phyloP scores from a whole-genome alignment of 2,329 filamentous ascomycete species.

The Fusarium sp. region DNA sequence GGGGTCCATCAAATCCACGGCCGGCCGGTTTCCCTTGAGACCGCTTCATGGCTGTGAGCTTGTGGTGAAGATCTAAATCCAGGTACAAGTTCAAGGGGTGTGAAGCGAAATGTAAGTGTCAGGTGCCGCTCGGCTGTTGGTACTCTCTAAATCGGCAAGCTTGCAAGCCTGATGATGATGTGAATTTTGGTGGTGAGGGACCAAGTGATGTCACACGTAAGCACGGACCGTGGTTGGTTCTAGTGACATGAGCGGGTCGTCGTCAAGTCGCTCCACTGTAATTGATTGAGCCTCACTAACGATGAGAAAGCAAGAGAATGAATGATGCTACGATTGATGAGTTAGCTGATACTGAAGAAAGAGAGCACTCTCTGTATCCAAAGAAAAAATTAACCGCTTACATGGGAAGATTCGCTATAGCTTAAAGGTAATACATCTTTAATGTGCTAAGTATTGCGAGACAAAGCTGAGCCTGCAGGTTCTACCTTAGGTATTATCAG shows the following conservation, averaged over 20 bases:
- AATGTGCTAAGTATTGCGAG: too few relatives aligned
- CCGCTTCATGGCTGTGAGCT: slow-evolving; percentile 48
- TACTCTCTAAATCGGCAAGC: slow-evolving; percentile 16
- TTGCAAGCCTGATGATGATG: slow-evolving; percentile 42
- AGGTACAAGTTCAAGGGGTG: slow-evolving; percentile 5
- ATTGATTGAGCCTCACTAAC: slow-evolving; percentile 25
- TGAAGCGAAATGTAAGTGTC: slow-evolving; percentile 17
- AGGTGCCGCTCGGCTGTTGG: slow-evolving; percentile 34
- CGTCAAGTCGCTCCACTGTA: slow-evolving; percentile 1
- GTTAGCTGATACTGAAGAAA: not conserved
- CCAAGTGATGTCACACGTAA: slow-evolving; percentile 50
- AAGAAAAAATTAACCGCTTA: too few relatives aligned
- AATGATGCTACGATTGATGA: not conserved
- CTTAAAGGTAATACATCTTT: too few relatives aligned
- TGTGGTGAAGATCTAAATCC: slow-evolving; percentile 4
- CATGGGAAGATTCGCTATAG: too few relatives aligned
- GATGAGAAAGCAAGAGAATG: not conserved
- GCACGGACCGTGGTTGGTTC: slow-evolving; percentile 39
- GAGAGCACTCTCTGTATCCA: too few relatives aligned
- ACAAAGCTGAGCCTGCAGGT: too few relatives aligned
- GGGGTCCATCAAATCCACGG: slow-evolving; percentile 47
- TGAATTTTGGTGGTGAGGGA: slow-evolving; percentile 45
- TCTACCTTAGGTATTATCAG: too few relatives aligned
- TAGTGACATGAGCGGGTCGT: slow-evolving; percentile 23
- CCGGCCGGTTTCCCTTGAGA: slow-evolving; percentile 48